Percentiles rank a stretch among this genome's conserved stretches.
Evolutionary conservation across 2,329 filamentous ascomycete species (phyloP).

Genomic region (Diaporthe australafricana): DNA sequence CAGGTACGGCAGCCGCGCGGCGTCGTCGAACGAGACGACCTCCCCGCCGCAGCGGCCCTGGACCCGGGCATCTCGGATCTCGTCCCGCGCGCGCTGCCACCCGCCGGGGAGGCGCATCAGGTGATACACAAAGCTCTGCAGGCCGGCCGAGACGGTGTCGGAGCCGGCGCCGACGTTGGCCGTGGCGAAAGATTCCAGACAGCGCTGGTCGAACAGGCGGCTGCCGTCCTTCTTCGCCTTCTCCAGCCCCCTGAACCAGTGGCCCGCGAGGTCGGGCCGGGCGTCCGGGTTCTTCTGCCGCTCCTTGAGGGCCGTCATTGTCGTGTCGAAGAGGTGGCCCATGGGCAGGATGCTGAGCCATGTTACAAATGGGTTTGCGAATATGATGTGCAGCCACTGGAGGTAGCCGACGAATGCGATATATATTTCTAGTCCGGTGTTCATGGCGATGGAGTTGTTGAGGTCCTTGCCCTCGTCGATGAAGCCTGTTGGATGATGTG

Average conservation of each 20-base stretch:
- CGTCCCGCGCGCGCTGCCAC: conserved; percentile 38
- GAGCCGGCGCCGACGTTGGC: conserved; percentile 41
- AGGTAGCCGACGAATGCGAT: conserved; percentile 42
- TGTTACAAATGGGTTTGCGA: conserved; percentile 46
- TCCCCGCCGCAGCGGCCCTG: conserved; percentile 33
- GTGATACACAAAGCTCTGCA: conserved; percentile 45
- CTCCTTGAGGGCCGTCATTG: conserved; percentile 41
- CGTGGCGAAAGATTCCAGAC: conserved; percentile 38
- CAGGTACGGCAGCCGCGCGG: conserved; percentile 48
- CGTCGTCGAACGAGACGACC: conserved; percentile 43
- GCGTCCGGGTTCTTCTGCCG: conserved; percentile 42
- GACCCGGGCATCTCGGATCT: conserved; percentile 41
- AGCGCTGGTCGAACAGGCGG: conserved; percentile 23
- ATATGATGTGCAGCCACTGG: conserved; percentile 41
- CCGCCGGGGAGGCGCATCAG: conserved; percentile 40
- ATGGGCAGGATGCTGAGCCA: conserved; percentile 44
- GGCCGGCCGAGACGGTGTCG: conserved; percentile 40
- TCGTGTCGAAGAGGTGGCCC: conserved; percentile 44
- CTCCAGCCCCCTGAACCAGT: conserved; percentile 42
- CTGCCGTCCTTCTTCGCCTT: conserved; percentile 40
- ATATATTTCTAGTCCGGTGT: conserved; percentile 38
- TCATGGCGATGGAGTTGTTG: conserved; percentile 45
- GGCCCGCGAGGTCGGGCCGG: conserved; percentile 41
- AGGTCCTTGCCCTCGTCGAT: conserved; percentile 46
- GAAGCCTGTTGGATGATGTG: conserved; percentile 41